Evolutionary conservation across 2,329 filamentous ascomycete species (phyloP), one percentile per base, ranked within the genome.

Genomic region (Conoideocrella luteorostrata): DNA sequence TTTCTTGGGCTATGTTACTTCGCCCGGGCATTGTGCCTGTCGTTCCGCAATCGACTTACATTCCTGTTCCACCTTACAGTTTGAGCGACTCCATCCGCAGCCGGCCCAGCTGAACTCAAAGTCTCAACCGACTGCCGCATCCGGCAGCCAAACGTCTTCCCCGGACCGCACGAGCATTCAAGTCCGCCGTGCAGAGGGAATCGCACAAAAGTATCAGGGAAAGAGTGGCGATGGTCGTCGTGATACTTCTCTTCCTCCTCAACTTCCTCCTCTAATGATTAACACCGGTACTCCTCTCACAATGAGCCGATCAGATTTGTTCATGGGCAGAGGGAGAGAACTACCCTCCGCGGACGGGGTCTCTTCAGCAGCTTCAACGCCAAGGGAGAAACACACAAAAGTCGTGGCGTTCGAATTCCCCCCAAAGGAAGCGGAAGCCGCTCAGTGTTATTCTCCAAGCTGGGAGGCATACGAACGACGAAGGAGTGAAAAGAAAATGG

Each of bases 401-500:
- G 54, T 54, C 3, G 60, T 63, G 12, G 56, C 61, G 3, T 63
- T 61, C 33, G 52, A 54, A 34, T 56, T 62, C 1, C 61, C 61
- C 2, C 52, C 57, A 2, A 54, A 59, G 5, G 52, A 62, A 5
- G 53, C 59, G 5, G 52, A 62, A 5, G 53, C 59, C 7, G 57
- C 56, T 22, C 52, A 51, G 5, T 82, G 78, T 48, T 75, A 79
- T 44, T 82, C 78, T 2, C 78, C 78, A 2, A 79, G 71, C 44
- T 82, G 78, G 78, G 77, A 80, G 49, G 71, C 74, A 18, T 76
- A 76, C 51, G 68, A 69, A 3, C 68, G 71, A 17, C 71, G 66
- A 50, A 77, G 74, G 52, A 74, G 70, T 54, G 73, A 77, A 49
- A 76, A 72, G 56, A 75, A 72, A 53, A 61, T 70, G 46, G 58